Evolutionary conservation across 2,329 filamentous ascomycete species (phyloP).

Genomic region (Cordyceps fumosorosea): DNA sequence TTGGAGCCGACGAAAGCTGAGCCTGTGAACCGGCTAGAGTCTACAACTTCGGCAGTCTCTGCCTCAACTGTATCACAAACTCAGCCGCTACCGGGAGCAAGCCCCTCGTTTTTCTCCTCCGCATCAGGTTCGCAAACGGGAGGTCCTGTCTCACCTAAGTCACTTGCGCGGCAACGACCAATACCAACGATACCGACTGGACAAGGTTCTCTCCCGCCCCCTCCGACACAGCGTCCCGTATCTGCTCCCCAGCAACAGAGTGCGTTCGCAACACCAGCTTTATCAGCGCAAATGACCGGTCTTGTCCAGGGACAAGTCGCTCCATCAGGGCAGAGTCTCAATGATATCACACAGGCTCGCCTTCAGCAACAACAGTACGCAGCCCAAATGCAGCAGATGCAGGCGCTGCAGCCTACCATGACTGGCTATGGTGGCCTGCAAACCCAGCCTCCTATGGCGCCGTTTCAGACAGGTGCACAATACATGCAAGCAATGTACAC

Average conservation of each 20-base stretch:
- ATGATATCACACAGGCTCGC: constrained; percentile 62
- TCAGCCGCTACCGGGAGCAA: constrained; percentile 47
- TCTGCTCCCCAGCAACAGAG: constrained; percentile 81
- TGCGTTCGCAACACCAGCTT: constrained; percentile 63
- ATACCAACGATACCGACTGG: constrained; percentile 55
- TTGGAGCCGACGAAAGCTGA: constrained; percentile 43
- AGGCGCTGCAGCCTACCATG: constrained; percentile 32
- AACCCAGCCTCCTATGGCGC: constrained; percentile 25
- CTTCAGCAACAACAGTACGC: constrained; percentile 57
- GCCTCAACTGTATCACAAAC: constrained; percentile 28
- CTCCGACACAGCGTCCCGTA: constrained; percentile 68
- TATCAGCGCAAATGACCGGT: constrained; percentile 83
- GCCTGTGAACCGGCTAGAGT: constrained; percentile 23
- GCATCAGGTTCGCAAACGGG: constrained; percentile 18
- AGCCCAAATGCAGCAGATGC: constrained; percentile 37
- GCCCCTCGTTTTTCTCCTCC: constrained; percentile 50
- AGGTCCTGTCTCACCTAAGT: constrained; percentile 23
- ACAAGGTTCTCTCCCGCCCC: constrained; percentile 64
- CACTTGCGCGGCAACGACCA: constrained; percentile 57
- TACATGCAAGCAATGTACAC: constrained; percentile 47
- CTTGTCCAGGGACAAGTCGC: constrained; percentile 55
- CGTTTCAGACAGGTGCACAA: constrained; percentile 29
- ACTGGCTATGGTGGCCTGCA: constrained; percentile 27
- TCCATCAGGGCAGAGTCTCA: constrained; percentile 68
- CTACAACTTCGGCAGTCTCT: constrained; percentile 19